phyloP scores from a whole-genome alignment of 2,329 filamentous ascomycete genomes.

The Didymosphaeria variabile region DNA sequence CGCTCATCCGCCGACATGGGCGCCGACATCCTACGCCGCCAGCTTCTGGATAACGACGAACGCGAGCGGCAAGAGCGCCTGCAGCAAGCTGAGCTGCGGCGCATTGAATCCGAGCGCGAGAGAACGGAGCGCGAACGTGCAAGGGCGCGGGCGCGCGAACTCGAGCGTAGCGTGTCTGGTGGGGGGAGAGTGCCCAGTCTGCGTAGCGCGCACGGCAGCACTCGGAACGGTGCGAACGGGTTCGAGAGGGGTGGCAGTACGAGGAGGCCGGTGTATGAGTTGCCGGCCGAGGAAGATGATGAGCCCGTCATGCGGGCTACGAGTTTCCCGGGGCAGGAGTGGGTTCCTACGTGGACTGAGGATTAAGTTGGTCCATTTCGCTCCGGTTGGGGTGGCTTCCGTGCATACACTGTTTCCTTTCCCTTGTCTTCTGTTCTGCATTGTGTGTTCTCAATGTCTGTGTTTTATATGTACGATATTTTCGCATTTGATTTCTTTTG shows the following conservation, averaged over 20 bases:
- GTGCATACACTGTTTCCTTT: background rate
- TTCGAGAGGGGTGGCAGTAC: constrained; percentile 40
- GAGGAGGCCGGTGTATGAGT: constrained; percentile 40
- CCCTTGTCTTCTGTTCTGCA: background rate
- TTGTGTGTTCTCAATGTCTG: constrained; percentile 20
- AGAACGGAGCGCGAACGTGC: constrained; percentile 39
- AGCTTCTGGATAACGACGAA: constrained; percentile 46
- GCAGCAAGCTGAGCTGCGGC: constrained; percentile 38
- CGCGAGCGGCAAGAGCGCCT: constrained; percentile 43
- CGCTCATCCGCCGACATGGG: constrained; percentile 49
- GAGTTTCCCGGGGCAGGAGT: constrained; percentile 76
- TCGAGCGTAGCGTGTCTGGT: constrained; percentile 46
- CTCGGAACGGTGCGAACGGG: constrained; percentile 33
- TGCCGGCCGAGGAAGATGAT: constrained; percentile 54
- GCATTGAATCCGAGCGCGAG: constrained; percentile 37
- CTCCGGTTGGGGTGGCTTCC: too few relatives aligned
- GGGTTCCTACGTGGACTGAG: constrained; percentile 63
- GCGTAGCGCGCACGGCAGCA: constrained; percentile 39
- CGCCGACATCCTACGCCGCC: constrained; percentile 45
- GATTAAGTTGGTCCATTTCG: constrained; percentile 26
- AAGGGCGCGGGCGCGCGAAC: constrained; percentile 42
- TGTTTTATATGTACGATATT: constrained; percentile 9
- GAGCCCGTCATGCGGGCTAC: constrained; percentile 70
- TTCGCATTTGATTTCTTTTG: background rate
- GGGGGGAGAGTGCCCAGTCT: constrained; percentile 44